A percentile compares a stretch with the other conserved stretches of the same genome.
phyloP scores from a whole-genome alignment of 2,329 filamentous ascomycete species.

The Alternaria metachromatica region DNA sequence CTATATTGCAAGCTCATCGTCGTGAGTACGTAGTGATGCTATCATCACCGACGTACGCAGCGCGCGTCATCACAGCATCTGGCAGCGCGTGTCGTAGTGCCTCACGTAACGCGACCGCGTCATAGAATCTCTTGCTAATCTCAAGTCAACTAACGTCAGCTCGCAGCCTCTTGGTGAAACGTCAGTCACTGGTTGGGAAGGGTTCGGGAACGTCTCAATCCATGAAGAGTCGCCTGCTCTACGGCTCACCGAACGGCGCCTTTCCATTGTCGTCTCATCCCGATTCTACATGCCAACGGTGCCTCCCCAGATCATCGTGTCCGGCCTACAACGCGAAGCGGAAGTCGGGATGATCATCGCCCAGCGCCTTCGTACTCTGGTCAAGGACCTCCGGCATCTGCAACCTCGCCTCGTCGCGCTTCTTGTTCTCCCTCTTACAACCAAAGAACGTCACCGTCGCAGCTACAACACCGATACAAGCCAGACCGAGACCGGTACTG shows the following conservation, averaged over 20 bases:
- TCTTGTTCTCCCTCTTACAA: slow-evolving; percentile 58
- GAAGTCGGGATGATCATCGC: slow-evolving; percentile 61
- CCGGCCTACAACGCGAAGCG: slow-evolving; percentile 45
- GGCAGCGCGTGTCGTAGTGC: background rate
- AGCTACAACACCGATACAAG: slow-evolving; percentile 45
- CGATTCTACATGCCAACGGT: background rate
- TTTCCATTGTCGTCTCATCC: background rate
- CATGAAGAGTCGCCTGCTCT: background rate
- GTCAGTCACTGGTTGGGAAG: background rate
- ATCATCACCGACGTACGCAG: background rate
- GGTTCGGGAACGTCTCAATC: background rate
- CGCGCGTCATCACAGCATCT: no score
- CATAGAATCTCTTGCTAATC: background rate
- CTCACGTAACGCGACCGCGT: background rate
- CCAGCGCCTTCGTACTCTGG: slow-evolving; percentile 48
- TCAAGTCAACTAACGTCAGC: background rate
- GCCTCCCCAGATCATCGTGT: background rate
- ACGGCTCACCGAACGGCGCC: background rate
- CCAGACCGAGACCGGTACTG: slow-evolving; percentile 36
- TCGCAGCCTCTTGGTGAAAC: background rate
- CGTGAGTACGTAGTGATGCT: background rate
- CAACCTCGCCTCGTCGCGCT: slow-evolving; percentile 52
- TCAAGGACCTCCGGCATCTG: slow-evolving; percentile 41
- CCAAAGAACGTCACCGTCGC: slow-evolving; percentile 51
- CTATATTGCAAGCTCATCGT: background rate